These are phyloP conservation scores for Diaporthe helianthi DNA, from an alignment of 2,329 filamentous ascomycete species.

Conservation along the genomic window DNA sequence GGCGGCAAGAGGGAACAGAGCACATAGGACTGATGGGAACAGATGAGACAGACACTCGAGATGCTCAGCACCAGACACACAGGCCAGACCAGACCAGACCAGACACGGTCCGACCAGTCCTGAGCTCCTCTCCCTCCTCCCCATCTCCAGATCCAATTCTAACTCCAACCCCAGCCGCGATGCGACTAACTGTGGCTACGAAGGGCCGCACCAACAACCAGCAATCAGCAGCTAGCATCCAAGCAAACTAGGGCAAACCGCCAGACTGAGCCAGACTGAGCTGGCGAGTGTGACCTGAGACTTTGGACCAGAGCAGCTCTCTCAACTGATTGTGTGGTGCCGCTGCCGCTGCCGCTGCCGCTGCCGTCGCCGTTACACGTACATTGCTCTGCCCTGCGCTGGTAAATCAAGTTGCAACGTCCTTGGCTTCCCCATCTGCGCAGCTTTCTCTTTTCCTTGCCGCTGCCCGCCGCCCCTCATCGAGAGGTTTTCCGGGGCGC, in stretches of 20 bases:
- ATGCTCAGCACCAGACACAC: constrained; percentile 10
- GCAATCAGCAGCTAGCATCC: neutral
- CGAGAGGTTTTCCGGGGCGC: constrained; percentile 22
- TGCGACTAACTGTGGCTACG: neutral
- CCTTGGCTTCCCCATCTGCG: neutral
- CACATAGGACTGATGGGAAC: constrained; percentile 16
- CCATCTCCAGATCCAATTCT: constrained; percentile 4
- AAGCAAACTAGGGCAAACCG: constrained; percentile 7
- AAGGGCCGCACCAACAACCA: neutral
- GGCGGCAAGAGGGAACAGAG: constrained; percentile 1
- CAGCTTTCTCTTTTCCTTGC: neutral
- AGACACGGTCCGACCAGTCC: neutral
- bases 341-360: too few species aligned
- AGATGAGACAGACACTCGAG: constrained; percentile 12
- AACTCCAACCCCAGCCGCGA: neutral
- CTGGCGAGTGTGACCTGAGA: constrained; percentile 1
- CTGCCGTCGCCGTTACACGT: neutral
- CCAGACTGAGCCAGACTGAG: neutral
- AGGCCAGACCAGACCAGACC: neutral
- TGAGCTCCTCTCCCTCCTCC: neutral
- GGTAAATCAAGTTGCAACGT: neutral
- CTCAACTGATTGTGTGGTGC: too few species aligned
- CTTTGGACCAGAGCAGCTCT: neutral
- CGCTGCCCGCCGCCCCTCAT: constrained; percentile 22
- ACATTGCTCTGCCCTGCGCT: neutral